phyloP scores from a whole-genome alignment of 169 alveolate genomes.

The Amoebophrya sp. region DNA sequence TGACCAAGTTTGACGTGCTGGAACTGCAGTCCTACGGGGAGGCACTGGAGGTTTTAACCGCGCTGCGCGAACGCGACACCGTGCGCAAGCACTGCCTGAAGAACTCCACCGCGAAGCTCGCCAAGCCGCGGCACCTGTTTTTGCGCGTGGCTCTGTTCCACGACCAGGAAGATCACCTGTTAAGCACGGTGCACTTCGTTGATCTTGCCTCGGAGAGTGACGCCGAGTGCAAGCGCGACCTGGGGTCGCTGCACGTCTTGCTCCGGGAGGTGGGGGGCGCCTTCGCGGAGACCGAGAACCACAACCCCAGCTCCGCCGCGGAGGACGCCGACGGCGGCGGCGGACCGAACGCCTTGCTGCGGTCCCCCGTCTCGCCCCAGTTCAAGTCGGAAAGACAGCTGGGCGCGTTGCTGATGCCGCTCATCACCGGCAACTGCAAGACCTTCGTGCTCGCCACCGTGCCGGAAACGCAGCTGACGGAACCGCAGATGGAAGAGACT shows the following conservation, averaged over 20 bases:
- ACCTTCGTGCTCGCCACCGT: neutral
- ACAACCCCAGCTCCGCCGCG: neutral
- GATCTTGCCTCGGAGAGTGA: neutral
- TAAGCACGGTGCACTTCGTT: neutral
- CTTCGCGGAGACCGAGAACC: too few relatives aligned
- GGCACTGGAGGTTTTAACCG: too few relatives aligned
- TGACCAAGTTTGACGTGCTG: neutral
- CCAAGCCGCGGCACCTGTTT: neutral
- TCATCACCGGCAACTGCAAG: neutral
- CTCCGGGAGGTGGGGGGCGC: neutral
- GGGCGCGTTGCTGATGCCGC: slow-evolving; percentile 22
- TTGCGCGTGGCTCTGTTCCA: neutral
- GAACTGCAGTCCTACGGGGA: neutral
- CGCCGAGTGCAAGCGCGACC: neutral
- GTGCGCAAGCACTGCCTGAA: too few relatives aligned
- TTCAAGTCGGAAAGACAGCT: neutral
- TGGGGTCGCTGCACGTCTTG: neutral
- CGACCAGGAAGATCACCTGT: neutral
- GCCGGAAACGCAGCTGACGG: neutral
- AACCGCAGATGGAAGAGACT: neutral
- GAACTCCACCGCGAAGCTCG: neutral
- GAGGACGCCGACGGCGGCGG: neutral
- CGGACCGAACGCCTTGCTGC: neutral
- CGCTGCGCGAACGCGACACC: too few relatives aligned
- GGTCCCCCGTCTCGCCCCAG: neutral